Percentiles rank a stretch among this genome's conserved stretches.
Conservation (phyloP, 805 yeast genomes). For the Yueomyces sinensis region DNA sequence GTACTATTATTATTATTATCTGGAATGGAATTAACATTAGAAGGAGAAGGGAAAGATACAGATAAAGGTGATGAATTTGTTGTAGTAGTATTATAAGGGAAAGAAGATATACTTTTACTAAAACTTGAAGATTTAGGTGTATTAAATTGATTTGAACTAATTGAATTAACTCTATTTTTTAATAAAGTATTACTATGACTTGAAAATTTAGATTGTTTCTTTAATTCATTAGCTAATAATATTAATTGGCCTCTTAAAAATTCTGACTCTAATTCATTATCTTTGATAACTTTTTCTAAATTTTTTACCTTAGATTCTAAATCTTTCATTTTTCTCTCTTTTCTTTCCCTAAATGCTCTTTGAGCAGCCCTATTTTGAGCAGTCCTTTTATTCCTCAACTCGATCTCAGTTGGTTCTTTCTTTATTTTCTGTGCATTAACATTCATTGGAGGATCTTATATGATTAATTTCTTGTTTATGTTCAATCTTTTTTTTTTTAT, state of each 20-base stretch:
- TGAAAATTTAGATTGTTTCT: conserved; percentile 27
- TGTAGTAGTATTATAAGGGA: not conserved
- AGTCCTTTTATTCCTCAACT: conserved; percentile 75
- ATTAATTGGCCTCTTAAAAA: conserved; percentile 67
- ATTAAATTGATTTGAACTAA: too few species aligned
- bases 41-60: not conserved
- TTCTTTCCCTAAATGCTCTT: conserved; percentile 88
- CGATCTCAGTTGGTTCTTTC: conserved; percentile 40
- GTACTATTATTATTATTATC: too few species aligned
- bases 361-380: conserved; percentile 99
- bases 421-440: too few species aligned
- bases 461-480: too few species aligned
- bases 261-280: conserved; percentile 61
- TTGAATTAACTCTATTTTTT: too few species aligned
- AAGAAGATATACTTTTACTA: not conserved
- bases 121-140: too few species aligned
- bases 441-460: too few species aligned
- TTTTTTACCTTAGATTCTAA: conserved; percentile 63
- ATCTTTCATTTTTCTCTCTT: conserved; percentile 76
- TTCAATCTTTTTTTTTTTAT: too few species aligned
- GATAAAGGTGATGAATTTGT: not conserved
- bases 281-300: conserved; percentile 58
- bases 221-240: conserved; percentile 57
- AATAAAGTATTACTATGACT: conserved; percentile 2
- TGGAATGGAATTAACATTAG: too few species aligned